A percentile compares a stretch with the other conserved stretches of the same genome.
phyloP scores from a whole-genome alignment of 768 basidiomycete species.

The Jaapia argillacea region DNA sequence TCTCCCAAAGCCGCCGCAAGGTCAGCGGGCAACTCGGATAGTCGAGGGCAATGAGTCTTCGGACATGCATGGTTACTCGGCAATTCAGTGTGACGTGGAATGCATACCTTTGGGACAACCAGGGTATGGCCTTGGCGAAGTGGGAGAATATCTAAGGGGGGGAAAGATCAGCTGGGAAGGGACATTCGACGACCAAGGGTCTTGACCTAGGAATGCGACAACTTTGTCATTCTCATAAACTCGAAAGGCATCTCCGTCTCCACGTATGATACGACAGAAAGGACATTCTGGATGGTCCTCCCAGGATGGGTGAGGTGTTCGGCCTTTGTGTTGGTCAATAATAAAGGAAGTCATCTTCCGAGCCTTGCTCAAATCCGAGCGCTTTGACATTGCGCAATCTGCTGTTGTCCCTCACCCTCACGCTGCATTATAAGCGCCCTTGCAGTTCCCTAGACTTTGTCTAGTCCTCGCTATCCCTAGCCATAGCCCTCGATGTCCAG shows the following conservation, averaged over 20 bases:
- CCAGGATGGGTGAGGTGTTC: slow-evolving; percentile 40
- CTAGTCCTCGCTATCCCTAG: too few species aligned
- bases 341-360: slow-evolving; percentile 68
- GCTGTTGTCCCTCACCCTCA: too few species aligned
- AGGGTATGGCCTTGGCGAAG: slow-evolving; percentile 58
- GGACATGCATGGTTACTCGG: slow-evolving; percentile 50
- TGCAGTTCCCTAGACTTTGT: too few species aligned
- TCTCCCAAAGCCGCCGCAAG: slow-evolving; percentile 48
- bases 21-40: slow-evolving; percentile 57
- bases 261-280: slow-evolving; percentile 57
- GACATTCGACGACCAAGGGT: too few species aligned
- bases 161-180: too few species aligned
- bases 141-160: slow-evolving; percentile 70
- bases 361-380: too few species aligned
- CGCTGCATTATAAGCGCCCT: too few species aligned
- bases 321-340: slow-evolving; percentile 48
- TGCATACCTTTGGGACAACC: slow-evolving; percentile 60
- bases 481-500: too few species aligned
- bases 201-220: slow-evolving; percentile 58
- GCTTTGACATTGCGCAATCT: too few species aligned
- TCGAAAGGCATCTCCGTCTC: slow-evolving; percentile 34
- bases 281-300: slow-evolving; percentile 32
- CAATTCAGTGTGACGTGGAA: slow-evolving; percentile 53
- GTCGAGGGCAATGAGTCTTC: slow-evolving; percentile 48
- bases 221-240: slow-evolving; percentile 56